Base-by-base conservation (phyloP, 2,329 filamentous ascomycete genomes). In the Ramichloridium luteum region DNA sequence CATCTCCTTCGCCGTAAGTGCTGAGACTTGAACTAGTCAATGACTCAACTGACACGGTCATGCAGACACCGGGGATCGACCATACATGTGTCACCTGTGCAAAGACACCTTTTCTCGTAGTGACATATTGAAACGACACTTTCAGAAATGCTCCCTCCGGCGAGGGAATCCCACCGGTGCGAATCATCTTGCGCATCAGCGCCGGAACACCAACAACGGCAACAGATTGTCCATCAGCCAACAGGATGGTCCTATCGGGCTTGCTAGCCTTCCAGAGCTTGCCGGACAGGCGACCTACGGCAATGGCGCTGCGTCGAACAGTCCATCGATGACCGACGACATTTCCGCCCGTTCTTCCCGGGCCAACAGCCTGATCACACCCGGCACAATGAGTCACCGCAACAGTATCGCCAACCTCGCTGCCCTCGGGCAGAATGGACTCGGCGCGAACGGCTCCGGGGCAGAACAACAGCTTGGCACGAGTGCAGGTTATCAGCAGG, bases 71-170 rank as follows among this genome's bases (percentile, higher is more conserved):
- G 90, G 90, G 52, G 88, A 96, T 59, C 83, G 90, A 45, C 90
- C 90, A 35, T 98, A 98, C 65, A 92, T 92, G 76, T 98, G 90
- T 63, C 83, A 93, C 45, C 70, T 98, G 31, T 98, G 90, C 68
- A 85, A 90, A 58, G 90, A 96, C 60, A 96, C 86, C 18, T 98
- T 98, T 62, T 93, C 84, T 29, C 79, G 90, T 57, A 93, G 85
- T 68, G 90, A 98, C 56, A 96, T 98, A 45, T 66, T 98, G 51
- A 98, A 98, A 69, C 83, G 90, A 44, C 90, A 98, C 64, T 98
- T 96, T 63, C 86, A 94, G 60, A 98, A 98, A 67, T 98, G 90
- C 65, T 94, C 90, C 23, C 84, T 94, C 44, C 78, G 90, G 50
- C 79, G 90, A 55, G 90, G 90, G 36, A 96, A 96, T 61, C 88